Evolutionary conservation across 73 alveolate species (phyloP).

Genomic region (Paramecium primaurelia): DNA sequence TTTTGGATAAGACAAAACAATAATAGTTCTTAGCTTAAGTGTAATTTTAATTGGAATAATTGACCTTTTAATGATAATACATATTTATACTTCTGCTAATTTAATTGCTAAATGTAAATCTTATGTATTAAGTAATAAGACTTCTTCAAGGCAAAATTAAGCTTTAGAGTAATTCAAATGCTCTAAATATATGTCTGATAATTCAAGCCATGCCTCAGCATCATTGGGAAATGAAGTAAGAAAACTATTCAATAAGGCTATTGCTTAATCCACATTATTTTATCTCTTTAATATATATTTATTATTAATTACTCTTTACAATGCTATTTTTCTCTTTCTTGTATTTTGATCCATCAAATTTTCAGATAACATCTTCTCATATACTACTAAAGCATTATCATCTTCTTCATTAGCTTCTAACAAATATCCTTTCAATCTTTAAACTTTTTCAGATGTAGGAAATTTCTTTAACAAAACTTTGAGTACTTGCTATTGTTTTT

Average conservation of each 20-base stretch:
- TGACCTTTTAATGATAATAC: background rate
- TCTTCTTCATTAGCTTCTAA: slow-evolving; percentile 22
- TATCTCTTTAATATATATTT: background rate
- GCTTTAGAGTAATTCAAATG: background rate
- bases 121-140: background rate
- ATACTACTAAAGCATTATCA: background rate
- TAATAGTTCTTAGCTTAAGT: slow-evolving; percentile 9
- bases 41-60: background rate
- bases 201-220: slow-evolving; percentile 26
- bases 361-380: background rate
- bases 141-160: slow-evolving; percentile 30
- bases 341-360: background rate
- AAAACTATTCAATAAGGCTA: background rate
- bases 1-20: slow-evolving; percentile 23
- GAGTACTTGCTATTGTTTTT: background rate
- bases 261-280: background rate
- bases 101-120: background rate
- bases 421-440: background rate
- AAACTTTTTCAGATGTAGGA: background rate
- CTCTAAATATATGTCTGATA: background rate
- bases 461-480: background rate
- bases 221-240: background rate
- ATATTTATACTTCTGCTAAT: background rate
- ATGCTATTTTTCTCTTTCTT: slow-evolving; percentile 9
- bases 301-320: background rate